Base-by-base conservation (phyloP, 352 stramenopile genomes). In the Phytophthora tentaculata region DNA sequence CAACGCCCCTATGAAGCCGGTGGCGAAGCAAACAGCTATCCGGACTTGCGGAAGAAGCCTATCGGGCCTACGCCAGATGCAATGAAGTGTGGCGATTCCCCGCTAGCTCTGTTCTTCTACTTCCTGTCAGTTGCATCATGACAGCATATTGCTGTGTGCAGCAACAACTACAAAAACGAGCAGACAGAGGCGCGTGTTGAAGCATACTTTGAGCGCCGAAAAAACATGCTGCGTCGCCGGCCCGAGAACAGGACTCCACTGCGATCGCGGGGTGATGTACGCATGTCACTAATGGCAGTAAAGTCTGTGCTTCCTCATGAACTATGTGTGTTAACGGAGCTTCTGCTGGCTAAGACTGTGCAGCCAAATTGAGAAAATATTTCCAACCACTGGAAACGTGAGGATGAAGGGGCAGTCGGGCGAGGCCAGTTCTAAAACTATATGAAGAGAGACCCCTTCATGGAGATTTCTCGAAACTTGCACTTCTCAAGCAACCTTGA, bases 161-260 rank as follows among this genome's bases (percentile, higher is more conserved):
- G 48, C 19, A 58, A 58, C 24, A 59, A 65, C 58, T 59, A 53
- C 22, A 53, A 53, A 5, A 24, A 55, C 7, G 17, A 55, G 10
- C 48, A 41, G 13, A 1, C 35, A 13, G 55, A 62, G 8, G 17
- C 43, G 24, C 56, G 56, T 0, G 26, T 55, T n/a, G 56, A 54
- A 39, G 44, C 43, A 17, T 62, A 54, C 43, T 12, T 55, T 2
- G 43, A 62, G 6, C 3, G 56, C 1, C 28, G 43, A 32, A 53
- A 47, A 17, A 32, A 55, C 1, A 61, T 53, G n/a, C 14, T 17
- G 20, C 43, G 56, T 19, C 43, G 28, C 1, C 43, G 29, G 0
- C 26, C 17, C 17, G 43, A 24, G 7, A 4, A 4, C 43, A 12
- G 4, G n/a, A 23, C 43, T 12, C 28, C 19, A 12, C 24, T 49